A percentile compares a stretch with the other conserved stretches of the same genome.
These are phyloP conservation scores for Mycena indigotica DNA, from an alignment of 768 basidiomycete genomes.

Conservation along the genomic window DNA sequence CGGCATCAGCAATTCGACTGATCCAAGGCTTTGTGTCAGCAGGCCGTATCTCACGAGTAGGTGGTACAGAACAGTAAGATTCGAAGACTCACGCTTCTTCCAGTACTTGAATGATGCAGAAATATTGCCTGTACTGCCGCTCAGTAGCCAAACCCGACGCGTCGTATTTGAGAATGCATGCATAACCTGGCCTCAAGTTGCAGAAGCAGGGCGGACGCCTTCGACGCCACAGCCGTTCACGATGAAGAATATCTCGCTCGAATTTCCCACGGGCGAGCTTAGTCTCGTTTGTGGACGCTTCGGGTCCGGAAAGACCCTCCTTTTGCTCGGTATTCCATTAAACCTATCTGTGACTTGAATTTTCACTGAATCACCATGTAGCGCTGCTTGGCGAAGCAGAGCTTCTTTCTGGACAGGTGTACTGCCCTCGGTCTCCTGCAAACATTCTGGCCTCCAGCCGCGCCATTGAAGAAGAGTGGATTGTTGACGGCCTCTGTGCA, in stretches of 20 bases:
- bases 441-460: slow-evolving; percentile 51
- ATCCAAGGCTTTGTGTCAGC: slow-evolving; percentile 32
- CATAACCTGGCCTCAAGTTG: slow-evolving; percentile 62
- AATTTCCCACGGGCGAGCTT: slow-evolving; percentile 60
- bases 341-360: background rate
- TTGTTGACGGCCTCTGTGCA: slow-evolving; percentile 56
- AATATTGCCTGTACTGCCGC: slow-evolving; percentile 47
- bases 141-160: slow-evolving; percentile 41
- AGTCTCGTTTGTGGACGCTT: slow-evolving; percentile 68
- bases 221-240: slow-evolving; percentile 54
- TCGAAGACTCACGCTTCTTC: slow-evolving; percentile 58
- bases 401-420: slow-evolving; percentile 57
- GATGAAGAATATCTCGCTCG: slow-evolving; percentile 54
- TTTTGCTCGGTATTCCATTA: slow-evolving; percentile 46
- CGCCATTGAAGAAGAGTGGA: slow-evolving; percentile 49
- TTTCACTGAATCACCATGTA: slow-evolving; percentile 14
- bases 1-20: slow-evolving; percentile 67
- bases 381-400: slow-evolving; percentile 70
- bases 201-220: slow-evolving; percentile 46
- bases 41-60: slow-evolving; percentile 5
- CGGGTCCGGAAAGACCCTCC: slow-evolving; percentile 65
- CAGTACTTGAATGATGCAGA: slow-evolving; percentile 64
- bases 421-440: slow-evolving; percentile 64
- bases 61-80: background rate
- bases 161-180: slow-evolving; percentile 62